Percentiles rank a stretch among this genome's conserved stretches.
Conservation (phyloP, 2,329 filamentous ascomycete species). For the Cercospora berteroae region DNA sequence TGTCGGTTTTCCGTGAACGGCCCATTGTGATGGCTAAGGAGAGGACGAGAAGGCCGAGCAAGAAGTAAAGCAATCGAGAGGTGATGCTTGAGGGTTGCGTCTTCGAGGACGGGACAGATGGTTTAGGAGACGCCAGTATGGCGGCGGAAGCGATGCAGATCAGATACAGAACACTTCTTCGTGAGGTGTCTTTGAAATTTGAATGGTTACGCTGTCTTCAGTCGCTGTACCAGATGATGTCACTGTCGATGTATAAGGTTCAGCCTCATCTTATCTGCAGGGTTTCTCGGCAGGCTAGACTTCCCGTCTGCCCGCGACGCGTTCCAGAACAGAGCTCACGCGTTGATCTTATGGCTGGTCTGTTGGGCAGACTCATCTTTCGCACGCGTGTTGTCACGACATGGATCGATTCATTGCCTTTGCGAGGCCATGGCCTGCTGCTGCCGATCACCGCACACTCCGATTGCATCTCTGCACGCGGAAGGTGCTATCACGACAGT, state of each 20-base stretch:
- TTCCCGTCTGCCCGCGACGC: neutral
- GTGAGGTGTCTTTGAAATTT: neutral
- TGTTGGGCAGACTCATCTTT: neutral
- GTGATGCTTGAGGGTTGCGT: neutral
- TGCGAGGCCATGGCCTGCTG: neutral
- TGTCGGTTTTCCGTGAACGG: conserved; percentile 14
- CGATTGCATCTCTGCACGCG: neutral
- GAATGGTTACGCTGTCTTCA: neutral
- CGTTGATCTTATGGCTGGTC: neutral
- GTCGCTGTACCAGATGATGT: neutral
- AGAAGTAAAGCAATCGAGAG: neutral
- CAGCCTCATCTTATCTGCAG: neutral
- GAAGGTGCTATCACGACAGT: neutral
- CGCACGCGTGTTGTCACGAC: neutral
- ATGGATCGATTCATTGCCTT: neutral
- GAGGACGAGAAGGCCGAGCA: conserved; percentile 15
- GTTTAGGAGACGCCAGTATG: conserved; percentile 3
- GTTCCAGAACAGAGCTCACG: neutral
- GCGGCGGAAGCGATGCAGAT: neutral
- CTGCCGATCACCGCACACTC: neutral
- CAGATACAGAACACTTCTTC: neutral
- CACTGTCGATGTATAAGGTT: neutral
- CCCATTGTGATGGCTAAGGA: conserved; percentile 22
- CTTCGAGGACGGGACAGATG: neutral
- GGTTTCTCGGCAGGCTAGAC: neutral